Evolutionary conservation across 1,284 basidiomycete species (phyloP).

Genomic region (Wallemia hederae): DNA sequence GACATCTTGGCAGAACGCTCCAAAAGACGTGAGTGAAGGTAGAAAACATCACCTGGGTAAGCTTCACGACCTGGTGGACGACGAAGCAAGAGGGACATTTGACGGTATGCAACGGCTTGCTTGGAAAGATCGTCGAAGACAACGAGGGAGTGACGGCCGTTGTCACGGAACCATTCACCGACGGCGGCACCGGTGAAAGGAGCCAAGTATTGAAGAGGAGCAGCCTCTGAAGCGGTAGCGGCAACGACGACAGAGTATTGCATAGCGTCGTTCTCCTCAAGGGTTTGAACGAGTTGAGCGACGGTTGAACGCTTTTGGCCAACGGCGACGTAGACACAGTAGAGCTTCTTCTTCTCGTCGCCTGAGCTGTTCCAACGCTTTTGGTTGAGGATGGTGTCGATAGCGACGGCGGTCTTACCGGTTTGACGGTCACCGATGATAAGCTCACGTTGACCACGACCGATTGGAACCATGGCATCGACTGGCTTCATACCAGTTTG

Average conservation of each 20-base stretch:
- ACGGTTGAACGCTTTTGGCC: conserved; percentile 99
- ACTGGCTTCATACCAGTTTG: conserved; percentile 99
- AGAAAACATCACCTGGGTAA: conserved; percentile 72
- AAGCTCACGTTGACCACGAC: conserved; percentile 98
- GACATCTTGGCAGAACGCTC: conserved; percentile 99
- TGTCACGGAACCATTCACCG: conserved; percentile 99
- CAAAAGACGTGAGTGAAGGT: conserved; percentile 97
- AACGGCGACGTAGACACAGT: conserved; percentile 98
- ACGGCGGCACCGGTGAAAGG: conserved; percentile 99
- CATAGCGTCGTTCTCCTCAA: conserved; percentile 98
- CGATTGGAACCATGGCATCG: conserved; percentile 98
- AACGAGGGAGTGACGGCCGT: conserved; percentile 86
- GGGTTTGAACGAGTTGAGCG: conserved; percentile 93
- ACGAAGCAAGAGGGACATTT: conserved; percentile 98
- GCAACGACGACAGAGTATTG: conserved; percentile 98
- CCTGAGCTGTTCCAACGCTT: conserved; percentile 96
- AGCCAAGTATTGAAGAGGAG: conserved; percentile 92
- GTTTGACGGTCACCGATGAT: conserved; percentile 99
- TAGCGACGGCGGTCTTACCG: conserved; percentile 92
- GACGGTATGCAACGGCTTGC: conserved; percentile 99
- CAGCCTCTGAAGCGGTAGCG: conserved; percentile 94
- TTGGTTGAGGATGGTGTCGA: conserved; percentile 99
- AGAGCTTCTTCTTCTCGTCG: conserved; percentile 91
- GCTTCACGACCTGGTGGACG: conserved; percentile 99
- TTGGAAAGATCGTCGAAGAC: conserved; percentile 99